Conservation (phyloP, 2,329 filamentous ascomycete genomes). For the Pestalotiopsis sp. region DNA sequence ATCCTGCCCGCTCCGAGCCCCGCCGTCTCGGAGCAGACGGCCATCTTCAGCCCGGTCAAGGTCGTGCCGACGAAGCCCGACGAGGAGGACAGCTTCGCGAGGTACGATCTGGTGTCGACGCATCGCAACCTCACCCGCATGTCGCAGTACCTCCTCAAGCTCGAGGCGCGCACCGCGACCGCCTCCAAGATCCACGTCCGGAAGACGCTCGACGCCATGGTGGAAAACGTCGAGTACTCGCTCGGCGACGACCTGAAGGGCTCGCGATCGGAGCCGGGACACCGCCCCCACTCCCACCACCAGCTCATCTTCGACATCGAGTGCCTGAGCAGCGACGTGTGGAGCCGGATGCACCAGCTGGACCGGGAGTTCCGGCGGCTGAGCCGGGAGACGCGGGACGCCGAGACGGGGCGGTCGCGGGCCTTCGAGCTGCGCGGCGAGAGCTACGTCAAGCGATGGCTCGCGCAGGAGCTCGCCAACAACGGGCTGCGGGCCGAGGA, state of each 20-base stretch:
- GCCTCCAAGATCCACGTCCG: conserved; percentile 28
- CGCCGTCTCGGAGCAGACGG: not conserved
- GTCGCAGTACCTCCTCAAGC: conserved; percentile 30
- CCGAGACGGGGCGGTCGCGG: conserved; percentile 10
- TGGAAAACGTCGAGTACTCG: conserved; percentile 16
- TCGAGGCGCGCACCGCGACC: conserved; percentile 27
- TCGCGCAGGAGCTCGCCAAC: conserved; percentile 19
- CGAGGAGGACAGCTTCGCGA: not conserved
- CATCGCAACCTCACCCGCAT: conserved; percentile 24
- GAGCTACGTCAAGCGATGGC: conserved; percentile 19
- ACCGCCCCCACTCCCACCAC: not conserved
- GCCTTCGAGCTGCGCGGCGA: conserved; percentile 22
- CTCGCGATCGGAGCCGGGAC: not conserved
- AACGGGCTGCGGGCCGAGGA: conserved; percentile 20
- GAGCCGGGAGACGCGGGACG: conserved; percentile 15
- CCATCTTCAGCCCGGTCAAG: not conserved
- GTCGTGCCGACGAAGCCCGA: not conserved
- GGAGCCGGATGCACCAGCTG: conserved; percentile 23
- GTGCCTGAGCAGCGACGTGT: conserved; percentile 20
- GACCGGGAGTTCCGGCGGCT: conserved; percentile 24
- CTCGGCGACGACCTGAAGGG: not conserved
- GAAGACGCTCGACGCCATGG: conserved; percentile 28
- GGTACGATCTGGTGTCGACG: conserved; percentile 11
- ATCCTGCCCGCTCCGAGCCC: not conserved
- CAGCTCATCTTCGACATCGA: conserved; percentile 24